Percentiles rank a stretch among this genome's conserved stretches.
phyloP scores from a whole-genome alignment of 352 stramenopile genomes.

The Pythium utonaiense region DNA sequence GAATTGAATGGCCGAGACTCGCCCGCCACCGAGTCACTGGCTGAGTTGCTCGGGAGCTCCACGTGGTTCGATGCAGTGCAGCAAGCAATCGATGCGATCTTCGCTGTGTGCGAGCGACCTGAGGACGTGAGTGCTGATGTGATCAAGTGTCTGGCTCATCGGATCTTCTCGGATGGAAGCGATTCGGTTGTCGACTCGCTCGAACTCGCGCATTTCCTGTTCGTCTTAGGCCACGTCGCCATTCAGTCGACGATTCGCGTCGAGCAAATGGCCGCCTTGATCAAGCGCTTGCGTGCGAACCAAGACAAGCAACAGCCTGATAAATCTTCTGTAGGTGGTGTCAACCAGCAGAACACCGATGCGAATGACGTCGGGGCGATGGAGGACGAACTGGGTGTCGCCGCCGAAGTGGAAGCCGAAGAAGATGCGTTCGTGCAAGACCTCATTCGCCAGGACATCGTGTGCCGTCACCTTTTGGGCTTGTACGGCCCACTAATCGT shows the following conservation, averaged over 20 bases:
- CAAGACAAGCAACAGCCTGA: conserved; percentile 69
- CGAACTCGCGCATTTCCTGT: conserved; percentile 92
- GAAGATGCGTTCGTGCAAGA: conserved; percentile 92
- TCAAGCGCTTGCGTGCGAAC: conserved; percentile 84
- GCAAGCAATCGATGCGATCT: conserved; percentile 91
- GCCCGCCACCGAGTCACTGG: background rate
- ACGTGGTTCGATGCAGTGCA: conserved; percentile 93
- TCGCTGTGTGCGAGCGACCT: conserved; percentile 86
- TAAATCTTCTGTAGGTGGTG: conserved; percentile 20
- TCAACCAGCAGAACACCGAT: conserved; percentile 20
- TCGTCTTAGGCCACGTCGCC: conserved; percentile 94
- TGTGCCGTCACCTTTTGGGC: conserved; percentile 90
- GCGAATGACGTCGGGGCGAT: conserved; percentile 79
- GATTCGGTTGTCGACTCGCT: conserved; percentile 57
- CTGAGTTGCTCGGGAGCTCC: conserved; percentile 22
- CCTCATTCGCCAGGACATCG: conserved; percentile 90
- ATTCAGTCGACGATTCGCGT: conserved; percentile 94
- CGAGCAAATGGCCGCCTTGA: conserved; percentile 83
- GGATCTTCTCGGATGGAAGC: conserved; percentile 60
- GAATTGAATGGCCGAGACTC: conserved; percentile 38
- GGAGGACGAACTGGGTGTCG: conserved; percentile 92
- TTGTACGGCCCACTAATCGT: conserved; percentile 90
- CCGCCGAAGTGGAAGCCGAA: conserved; percentile 84
- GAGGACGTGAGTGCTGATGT: conserved; percentile 80
- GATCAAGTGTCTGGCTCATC: conserved; percentile 58